phyloP scores from a whole-genome alignment of 805 yeast genomes.

The Nakazawaea peltata region DNA sequence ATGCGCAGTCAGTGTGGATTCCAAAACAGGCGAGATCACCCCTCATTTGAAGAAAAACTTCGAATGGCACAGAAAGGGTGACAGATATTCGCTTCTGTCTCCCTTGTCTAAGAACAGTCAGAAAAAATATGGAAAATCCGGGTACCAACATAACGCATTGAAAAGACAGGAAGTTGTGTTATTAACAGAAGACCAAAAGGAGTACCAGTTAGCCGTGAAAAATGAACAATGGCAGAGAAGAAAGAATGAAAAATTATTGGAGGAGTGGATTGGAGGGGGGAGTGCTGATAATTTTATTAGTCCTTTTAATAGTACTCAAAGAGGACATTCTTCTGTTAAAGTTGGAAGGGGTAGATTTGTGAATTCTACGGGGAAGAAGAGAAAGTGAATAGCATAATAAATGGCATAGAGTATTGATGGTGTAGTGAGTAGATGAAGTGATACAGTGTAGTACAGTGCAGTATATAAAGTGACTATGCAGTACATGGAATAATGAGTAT shows the following conservation, averaged over 20 bases:
- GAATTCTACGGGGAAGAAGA: slow-evolving; percentile 42
- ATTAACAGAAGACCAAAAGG: slow-evolving; percentile 90
- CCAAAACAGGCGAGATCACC: slow-evolving; percentile 69
- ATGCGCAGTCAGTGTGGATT: slow-evolving; percentile 82
- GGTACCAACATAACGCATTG: slow-evolving; percentile 64
- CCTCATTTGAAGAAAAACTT: slow-evolving; percentile 88
- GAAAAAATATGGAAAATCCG: slow-evolving; percentile 70
- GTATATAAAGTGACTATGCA: too few relatives aligned
- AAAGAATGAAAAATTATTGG: slow-evolving; percentile 76
- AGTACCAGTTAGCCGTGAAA: slow-evolving; percentile 80
- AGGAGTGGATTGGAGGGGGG: slow-evolving; percentile 93
- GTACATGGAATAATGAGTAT: too few relatives aligned
- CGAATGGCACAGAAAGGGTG: slow-evolving; percentile 91
- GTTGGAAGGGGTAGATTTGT: slow-evolving; percentile 84
- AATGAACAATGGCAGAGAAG: slow-evolving; percentile 82
- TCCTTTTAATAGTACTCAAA: slow-evolving; percentile 71
- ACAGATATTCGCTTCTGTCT: slow-evolving; percentile 72
- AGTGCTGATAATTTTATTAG: slow-evolving; percentile 80
- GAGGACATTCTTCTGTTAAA: slow-evolving; percentile 54
- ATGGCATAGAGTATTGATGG: too few relatives aligned
- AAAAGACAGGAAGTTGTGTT: slow-evolving; percentile 48
- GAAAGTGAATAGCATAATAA: neutral
- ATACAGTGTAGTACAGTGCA: too few relatives aligned
- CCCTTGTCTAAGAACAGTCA: slow-evolving; percentile 76
- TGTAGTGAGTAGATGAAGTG: too few relatives aligned